These are phyloP conservation scores for Pleurotus pulmonarius DNA, from an alignment of 768 basidiomycete genomes.

Conservation along the genomic window DNA sequence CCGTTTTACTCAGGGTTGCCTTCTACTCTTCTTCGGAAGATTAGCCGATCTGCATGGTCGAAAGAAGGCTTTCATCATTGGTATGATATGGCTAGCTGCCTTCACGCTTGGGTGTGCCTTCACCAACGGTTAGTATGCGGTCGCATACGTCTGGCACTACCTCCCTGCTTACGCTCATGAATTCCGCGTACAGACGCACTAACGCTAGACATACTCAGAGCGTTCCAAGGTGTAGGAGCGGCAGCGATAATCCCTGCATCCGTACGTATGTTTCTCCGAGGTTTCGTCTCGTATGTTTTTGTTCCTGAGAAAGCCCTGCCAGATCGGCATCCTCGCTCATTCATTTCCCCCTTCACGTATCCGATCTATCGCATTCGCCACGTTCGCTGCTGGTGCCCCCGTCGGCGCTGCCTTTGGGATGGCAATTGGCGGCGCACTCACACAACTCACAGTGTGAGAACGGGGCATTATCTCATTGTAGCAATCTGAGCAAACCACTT, in stretches of 20 bases:
- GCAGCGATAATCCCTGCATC: slow-evolving; percentile 56
- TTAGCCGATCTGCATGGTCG: slow-evolving; percentile 63
- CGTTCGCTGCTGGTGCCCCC: slow-evolving; percentile 68
- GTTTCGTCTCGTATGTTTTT: neutral
- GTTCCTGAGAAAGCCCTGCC: neutral
- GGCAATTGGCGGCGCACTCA: slow-evolving; percentile 55
- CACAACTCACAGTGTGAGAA: slow-evolving; percentile 27
- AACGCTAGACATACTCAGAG: slow-evolving; percentile 55
- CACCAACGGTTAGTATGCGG: slow-evolving; percentile 26
- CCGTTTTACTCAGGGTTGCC: slow-evolving; percentile 42
- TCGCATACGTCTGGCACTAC: neutral
- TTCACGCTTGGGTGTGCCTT: slow-evolving; percentile 52
- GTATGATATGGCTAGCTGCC: slow-evolving; percentile 36
- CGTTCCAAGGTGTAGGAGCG: slow-evolving; percentile 56
- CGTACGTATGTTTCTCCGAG: slow-evolving; percentile 37
- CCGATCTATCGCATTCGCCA: slow-evolving; percentile 62
- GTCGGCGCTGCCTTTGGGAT: slow-evolving; percentile 58
- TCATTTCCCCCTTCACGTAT: slow-evolving; percentile 49
- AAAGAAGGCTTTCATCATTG: slow-evolving; percentile 50
- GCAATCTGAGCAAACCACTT: neutral
- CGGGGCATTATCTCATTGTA: neutral
- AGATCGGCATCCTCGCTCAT: slow-evolving; percentile 65
- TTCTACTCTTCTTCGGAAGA: slow-evolving; percentile 57
- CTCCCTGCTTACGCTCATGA: neutral
- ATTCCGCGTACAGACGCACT: slow-evolving; percentile 29